Base-by-base conservation (phyloP, 75 land plant species). In the Larix kaempferi region DNA sequence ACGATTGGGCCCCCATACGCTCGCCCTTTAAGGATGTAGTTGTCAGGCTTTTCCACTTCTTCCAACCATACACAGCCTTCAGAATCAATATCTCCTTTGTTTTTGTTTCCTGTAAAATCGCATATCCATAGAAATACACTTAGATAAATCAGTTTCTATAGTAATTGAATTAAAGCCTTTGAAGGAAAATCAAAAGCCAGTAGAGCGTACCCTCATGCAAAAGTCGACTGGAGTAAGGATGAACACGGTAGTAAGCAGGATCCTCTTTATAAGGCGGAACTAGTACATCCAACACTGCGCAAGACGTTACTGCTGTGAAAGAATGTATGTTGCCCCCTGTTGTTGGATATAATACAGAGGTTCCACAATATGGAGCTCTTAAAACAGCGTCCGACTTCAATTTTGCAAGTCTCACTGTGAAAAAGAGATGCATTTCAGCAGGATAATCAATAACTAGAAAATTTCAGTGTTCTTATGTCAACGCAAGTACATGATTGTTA, bases 251-350 rank as follows among this genome's bases (percentile, higher is more conserved):
- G 80, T 98, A 98, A 63, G 96, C 89, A 76, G 99, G 95, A 49
- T 76, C 27, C 64, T 89, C 84, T 37, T 76, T 82, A 67, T 98
- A 98, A 27, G 98, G 99, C 44, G 99, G 99, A 27, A 94, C 84
- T 22, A 98, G 89, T 55, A 98, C 83, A 75, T 98, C 99, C 39
- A 98, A 88, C 44, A 98, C 86, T 56, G 99, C 99, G 85, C 98
- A 95, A 13, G 99, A 86, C 13, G 95, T 84, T 33, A 95, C 81
- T 12, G 96, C 98, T 37, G 96, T 95, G 76, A 98, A 98, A 69
- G 94, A 89, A 74, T 98, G 99, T 27, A 98, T 67, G 80, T 98
- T 98, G 2, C 99, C 99, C n/a, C 96, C 96, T 61, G 72, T 81
- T 44, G 79, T 91, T 3, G 99, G 99, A 78, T 86, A 93, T 56